Evolutionary conservation across 2,329 filamentous ascomycete species (phyloP), one percentile per base, ranked within the genome.

Genomic region (Neofusicoccum umdonicola): DNA sequence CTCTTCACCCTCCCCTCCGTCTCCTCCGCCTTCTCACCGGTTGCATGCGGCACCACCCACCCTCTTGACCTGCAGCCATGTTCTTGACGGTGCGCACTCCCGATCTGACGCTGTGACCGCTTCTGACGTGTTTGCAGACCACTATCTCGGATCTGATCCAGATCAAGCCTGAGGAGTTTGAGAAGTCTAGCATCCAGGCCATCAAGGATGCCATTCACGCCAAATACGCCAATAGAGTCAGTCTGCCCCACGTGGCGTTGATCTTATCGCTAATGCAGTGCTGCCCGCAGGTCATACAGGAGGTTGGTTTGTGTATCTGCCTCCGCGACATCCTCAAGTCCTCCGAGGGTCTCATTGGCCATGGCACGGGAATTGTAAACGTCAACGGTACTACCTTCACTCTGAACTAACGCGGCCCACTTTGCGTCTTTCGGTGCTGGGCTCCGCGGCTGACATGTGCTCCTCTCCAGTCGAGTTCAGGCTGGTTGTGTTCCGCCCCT

Each of bases 191-290:
- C 73, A 85, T 87, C 37, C 86, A 93, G 68, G 92, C 93, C 1
- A 92, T 99, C 68, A 93, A 97, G 79, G 93, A 99, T 80, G 95
- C 95, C 72, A 95, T 99, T 80, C 98, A 99, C 76, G 85, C 88
- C 68, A 99, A 99, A 80, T 99, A 97, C 78, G 88, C 94, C 66
- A 97, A 99, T 80, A 95, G 94, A 79, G 90, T 92, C 27, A 44
- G 61, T 31, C 15, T 31, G 27, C 56, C n/a, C 12, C 35, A 66
- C 15, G 31, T 39, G 48, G 48, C 65, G 9, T 17, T 37, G 19
- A 11, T 9, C 34, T 22, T n/a, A 34, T 66, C 45, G 63, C 54
- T 52, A n/a, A 57, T 37, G 61, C 50, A 27, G 50, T 56, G 41
- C 17, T 37, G 56, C 56, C 42, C 19, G 31, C 51, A 90, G 85